Conservation (phyloP, 495 filamentous ascomycete species). For the Melanomma pulvis-pyrius region DNA sequence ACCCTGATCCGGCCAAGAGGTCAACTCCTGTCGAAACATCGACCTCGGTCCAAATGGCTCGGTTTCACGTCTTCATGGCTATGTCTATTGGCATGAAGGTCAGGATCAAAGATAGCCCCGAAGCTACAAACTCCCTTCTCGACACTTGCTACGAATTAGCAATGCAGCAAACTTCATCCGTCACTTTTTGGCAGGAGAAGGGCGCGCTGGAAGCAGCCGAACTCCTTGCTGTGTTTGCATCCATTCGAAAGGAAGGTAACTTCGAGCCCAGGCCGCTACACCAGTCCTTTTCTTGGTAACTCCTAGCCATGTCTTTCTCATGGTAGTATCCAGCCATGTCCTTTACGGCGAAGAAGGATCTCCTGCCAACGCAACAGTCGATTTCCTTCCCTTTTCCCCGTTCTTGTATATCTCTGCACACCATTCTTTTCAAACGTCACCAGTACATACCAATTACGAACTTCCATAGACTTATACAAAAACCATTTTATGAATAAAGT, state of each 20-base stretch:
- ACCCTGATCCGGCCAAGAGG: constrained; percentile 16
- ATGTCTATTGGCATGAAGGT: constrained; percentile 35
- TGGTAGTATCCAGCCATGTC: no score
- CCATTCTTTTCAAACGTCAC: not conserved
- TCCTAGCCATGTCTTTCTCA: not conserved
- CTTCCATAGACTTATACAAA: not conserved
- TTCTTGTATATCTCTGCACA: not conserved
- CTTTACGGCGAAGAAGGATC: not conserved
- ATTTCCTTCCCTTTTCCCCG: constrained; percentile 1
- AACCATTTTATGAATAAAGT: constrained; percentile 60
- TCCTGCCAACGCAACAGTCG: not conserved
- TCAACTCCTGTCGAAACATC: constrained; percentile 7
- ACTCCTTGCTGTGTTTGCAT: constrained; percentile 24
- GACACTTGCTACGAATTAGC: constrained; percentile 29
- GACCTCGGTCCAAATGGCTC: constrained; percentile 22
- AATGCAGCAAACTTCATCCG: constrained; percentile 25
- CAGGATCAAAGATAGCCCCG: constrained; percentile 18
- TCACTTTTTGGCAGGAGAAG: constrained; percentile 27
- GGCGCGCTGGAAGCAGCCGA: constrained; percentile 25
- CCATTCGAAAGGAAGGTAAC: constrained; percentile 10
- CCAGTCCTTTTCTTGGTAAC: constrained; percentile 33
- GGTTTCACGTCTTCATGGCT: constrained; percentile 33
- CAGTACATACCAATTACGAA: not conserved
- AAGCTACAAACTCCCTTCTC: constrained; percentile 23
- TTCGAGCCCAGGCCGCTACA: constrained; percentile 27